Percentiles rank a stretch among this genome's conserved stretches.
phyloP scores from a whole-genome alignment of 208 protist genomes.

The Entamoeba invadens region DNA sequence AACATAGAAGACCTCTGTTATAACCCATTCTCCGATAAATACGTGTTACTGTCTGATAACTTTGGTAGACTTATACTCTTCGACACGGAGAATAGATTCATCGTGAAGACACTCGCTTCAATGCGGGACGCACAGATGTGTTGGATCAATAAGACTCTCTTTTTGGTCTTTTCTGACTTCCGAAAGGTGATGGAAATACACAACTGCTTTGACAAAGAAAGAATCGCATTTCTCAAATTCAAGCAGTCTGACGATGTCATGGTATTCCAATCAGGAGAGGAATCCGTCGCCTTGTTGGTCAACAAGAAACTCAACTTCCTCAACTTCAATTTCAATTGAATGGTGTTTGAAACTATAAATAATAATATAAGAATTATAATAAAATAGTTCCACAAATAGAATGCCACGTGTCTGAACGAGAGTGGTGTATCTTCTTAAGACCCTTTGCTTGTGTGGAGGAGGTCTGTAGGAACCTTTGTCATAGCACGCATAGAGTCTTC shows the following conservation, averaged over 20 bases:
- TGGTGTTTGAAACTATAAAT: no score
- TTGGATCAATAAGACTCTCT: neutral
- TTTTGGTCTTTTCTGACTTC: neutral
- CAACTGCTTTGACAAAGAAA: neutral
- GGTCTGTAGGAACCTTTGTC: no score
- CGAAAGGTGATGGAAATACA: neutral
- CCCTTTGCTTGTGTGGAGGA: no score
- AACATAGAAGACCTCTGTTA: neutral
- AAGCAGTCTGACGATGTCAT: neutral
- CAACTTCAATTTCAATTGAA: no score
- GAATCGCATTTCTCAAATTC: neutral
- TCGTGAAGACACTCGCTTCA: neutral
- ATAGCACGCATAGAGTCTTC: no score
- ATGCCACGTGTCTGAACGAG: no score
- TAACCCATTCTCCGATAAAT: neutral
- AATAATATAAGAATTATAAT: no score
- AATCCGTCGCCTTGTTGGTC: no score
- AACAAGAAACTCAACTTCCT: no score
- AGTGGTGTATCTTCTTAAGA: no score
- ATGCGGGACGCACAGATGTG: neutral
- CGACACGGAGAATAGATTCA: neutral
- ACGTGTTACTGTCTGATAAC: neutral
- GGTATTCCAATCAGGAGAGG: no score
- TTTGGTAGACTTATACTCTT: neutral
- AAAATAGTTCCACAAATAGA: no score